Percentiles rank a stretch among this genome's conserved stretches.
phyloP scores from a whole-genome alignment of 1,284 basidiomycete species.

The Takashimella koratensis region DNA sequence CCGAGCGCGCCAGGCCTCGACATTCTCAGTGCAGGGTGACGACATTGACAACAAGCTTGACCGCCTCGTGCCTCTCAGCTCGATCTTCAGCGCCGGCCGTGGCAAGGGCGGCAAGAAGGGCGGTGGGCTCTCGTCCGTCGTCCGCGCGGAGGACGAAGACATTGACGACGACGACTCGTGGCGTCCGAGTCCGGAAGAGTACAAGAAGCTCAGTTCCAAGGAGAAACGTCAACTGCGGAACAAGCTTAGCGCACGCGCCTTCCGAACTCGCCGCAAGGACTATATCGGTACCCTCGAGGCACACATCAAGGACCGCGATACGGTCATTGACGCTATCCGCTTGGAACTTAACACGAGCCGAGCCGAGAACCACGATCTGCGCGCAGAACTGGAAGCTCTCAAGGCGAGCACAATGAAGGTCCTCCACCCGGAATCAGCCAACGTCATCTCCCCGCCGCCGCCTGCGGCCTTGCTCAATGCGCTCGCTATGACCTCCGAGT shows the following conservation, averaged over 20 bases:
- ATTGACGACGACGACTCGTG: constrained; percentile 49
- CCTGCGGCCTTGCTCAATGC: constrained; percentile 36
- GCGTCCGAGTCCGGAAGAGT: constrained; percentile 70
- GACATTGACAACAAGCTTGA: constrained; percentile 37
- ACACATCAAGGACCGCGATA: constrained; percentile 88
- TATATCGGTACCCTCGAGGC: constrained; percentile 91
- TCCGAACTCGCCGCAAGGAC: constrained; percentile 89
- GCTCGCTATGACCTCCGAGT: constrained; percentile 22
- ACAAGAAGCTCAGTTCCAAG: constrained; percentile 90
- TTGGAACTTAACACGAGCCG: constrained; percentile 74
- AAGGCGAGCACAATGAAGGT: constrained; percentile 60
- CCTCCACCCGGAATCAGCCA: constrained; percentile 43
- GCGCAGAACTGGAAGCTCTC: constrained; percentile 75
- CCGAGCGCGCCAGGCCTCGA: constrained; percentile 24
- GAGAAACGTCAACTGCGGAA: constrained; percentile 95
- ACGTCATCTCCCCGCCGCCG: constrained; percentile 30
- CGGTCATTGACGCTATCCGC: constrained; percentile 81
- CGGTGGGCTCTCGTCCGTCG: constrained; percentile 49
- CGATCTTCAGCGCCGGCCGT: constrained; percentile 47
- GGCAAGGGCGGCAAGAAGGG: constrained; percentile 51
- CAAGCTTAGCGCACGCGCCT: constrained; percentile 94
- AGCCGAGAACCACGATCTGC: constrained; percentile 76
- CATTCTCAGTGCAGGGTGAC: constrained; percentile 18
- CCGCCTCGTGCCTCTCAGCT: constrained; percentile 38
- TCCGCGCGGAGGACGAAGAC: constrained; percentile 46